phyloP scores from a whole-genome alignment of 257 asterid genomes.

The Cordia subcordata region DNA sequence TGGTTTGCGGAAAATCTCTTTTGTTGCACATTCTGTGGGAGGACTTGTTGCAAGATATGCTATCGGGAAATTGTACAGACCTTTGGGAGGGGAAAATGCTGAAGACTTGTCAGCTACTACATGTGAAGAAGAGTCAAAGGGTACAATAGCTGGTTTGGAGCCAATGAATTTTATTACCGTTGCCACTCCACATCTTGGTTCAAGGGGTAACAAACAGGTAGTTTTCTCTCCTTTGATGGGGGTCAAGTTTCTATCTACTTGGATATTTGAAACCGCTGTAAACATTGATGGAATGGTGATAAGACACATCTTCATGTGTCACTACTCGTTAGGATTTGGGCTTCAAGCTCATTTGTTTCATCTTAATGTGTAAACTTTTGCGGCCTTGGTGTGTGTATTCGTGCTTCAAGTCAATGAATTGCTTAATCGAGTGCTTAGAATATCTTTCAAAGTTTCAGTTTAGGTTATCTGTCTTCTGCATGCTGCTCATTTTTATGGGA shows the following conservation, averaged over 20 bases:
- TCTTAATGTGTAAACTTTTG: too few relatives aligned
- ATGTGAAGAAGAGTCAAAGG: conserved; percentile 42
- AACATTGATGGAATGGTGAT: too few relatives aligned
- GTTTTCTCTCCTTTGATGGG: neutral
- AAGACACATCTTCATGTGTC: too few relatives aligned
- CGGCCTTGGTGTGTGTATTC: too few relatives aligned
- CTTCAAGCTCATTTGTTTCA: too few relatives aligned
- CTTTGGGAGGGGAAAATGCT: conserved; percentile 34
- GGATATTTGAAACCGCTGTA: too few relatives aligned
- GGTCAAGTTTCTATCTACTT: neutral
- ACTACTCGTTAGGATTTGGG: too few relatives aligned
- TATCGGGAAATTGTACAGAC: conserved; percentile 73
- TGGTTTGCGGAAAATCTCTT: conserved; percentile 68
- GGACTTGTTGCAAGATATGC: conserved; percentile 98
- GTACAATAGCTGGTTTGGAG: conserved; percentile 77
- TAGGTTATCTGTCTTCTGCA: too few relatives aligned
- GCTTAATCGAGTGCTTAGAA: too few relatives aligned
- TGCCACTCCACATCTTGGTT: conserved; percentile 99
- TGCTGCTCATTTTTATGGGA: too few relatives aligned
- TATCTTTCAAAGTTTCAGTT: too few relatives aligned
- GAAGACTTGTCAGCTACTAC: conserved; percentile 36
- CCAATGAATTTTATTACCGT: conserved; percentile 83
- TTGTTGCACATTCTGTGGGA: conserved; percentile 97
- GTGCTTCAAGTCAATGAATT: too few relatives aligned
- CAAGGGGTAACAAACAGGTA: conserved; percentile 98